Base-by-base conservation (phyloP, 2,329 filamentous ascomycete genomes). In the Talaromyces sp. region DNA sequence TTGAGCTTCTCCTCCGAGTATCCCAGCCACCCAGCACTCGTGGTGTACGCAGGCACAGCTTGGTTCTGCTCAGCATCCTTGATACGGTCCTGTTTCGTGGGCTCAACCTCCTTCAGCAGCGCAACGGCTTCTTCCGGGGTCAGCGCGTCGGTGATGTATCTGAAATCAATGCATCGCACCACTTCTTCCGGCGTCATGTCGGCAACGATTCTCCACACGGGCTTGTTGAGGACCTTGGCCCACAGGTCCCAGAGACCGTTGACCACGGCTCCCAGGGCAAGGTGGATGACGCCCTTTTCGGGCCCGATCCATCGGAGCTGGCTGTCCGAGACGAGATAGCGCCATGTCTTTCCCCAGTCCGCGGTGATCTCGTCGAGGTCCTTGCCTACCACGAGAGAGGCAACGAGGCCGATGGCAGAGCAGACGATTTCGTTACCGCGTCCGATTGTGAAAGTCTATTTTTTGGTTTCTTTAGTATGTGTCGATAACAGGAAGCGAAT, bases 231-330 rank as follows among this genome's bases (percentile, higher is more conserved):
- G 2, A 83, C 83, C 79, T 95, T 96, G 58, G 90, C 91, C 92
- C 92, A 96, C n/a, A 96, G 84, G 74, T 96, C 92, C 92, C 92
- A 96, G 68, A 96, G 82, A 17, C 91, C 92, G 74, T 96, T 96
- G 68, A 95, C 90, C 17, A 96, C 88, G 50, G 91, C 90, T 31
- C 90, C 91, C 11, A 96, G 86, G 1, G 92, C 92, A 8, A 97
- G 88, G 76, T 96, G 92, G 67, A 95, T 95, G 51, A 96, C 92
- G 62, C 92, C 92, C 77, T 96, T 96, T 70, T 96, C 92, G 0
- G 92, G 92, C 0, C 92, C 92, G 70, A 96, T 94, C 92, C 92
- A 96, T 60, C 92, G 89, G 58, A 96, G 82, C 76, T 96, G 92
- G 67, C 86, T 90, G 81, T 96, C 92, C 64, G 88, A 89, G 68